phyloP scores from a whole-genome alignment of 2,329 filamentous ascomycete genomes.

The Botrytis byssoidea region DNA sequence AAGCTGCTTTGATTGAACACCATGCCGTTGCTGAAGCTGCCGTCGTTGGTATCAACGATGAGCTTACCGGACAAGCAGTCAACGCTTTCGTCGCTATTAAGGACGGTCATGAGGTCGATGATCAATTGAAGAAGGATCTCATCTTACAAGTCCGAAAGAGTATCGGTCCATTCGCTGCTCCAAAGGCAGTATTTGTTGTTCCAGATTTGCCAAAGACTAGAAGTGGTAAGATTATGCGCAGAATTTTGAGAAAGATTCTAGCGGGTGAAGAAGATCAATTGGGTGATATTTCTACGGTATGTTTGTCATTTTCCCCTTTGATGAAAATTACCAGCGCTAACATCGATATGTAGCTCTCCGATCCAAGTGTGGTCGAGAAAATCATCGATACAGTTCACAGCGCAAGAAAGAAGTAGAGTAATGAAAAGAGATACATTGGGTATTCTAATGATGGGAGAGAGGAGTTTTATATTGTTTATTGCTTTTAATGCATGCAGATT shows the following conservation, averaged over 20 bases:
- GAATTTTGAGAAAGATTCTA: slow-evolving; percentile 94
- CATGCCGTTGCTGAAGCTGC: slow-evolving; percentile 87
- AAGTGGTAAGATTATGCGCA: slow-evolving; percentile 98
- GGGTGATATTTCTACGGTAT: slow-evolving; percentile 84
- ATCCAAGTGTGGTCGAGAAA: slow-evolving; percentile 83
- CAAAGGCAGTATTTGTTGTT: slow-evolving; percentile 88
- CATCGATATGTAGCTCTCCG: slow-evolving; percentile 63
- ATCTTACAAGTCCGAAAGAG: slow-evolving; percentile 94
- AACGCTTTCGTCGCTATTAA: slow-evolving; percentile 96
- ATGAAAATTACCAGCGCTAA: slow-evolving; percentile 23
- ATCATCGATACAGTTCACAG: slow-evolving; percentile 73
- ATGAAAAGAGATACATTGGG: not conserved
- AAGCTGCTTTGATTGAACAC: slow-evolving; percentile 94
- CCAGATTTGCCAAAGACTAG: slow-evolving; percentile 95
- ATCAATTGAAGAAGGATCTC: slow-evolving; percentile 88
- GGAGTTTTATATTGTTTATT: not conserved
- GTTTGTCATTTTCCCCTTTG: slow-evolving; percentile 15
- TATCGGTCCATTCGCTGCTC: slow-evolving; percentile 95
- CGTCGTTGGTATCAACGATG: slow-evolving; percentile 88
- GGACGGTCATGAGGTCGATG: slow-evolving; percentile 71
- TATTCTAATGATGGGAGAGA: not conserved
- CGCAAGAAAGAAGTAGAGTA: slow-evolving; percentile 34
- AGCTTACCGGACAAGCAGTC: slow-evolving; percentile 94
- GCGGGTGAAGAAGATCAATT: slow-evolving; percentile 96
- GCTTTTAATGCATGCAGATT: not conserved